Percentiles rank a stretch among this genome's conserved stretches.
Conservation (phyloP, 805 yeast species). For the Schwanniomyces vanrijiae region DNA sequence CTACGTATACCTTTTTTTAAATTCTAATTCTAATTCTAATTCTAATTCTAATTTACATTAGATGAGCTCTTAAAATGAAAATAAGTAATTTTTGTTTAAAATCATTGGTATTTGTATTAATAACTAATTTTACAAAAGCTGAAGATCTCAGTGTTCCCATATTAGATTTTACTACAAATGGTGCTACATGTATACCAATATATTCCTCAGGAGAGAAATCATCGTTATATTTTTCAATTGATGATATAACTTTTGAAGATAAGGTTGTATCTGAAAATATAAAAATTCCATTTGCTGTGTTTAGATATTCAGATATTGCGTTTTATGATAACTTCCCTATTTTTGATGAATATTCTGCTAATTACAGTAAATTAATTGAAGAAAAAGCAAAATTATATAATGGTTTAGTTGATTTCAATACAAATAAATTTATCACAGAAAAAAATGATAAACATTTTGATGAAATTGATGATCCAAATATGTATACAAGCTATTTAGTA, state of each 20-base stretch:
- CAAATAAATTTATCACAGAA: constrained; percentile 13
- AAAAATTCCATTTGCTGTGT: constrained; percentile 23
- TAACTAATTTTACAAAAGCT: neutral
- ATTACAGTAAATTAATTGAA: constrained; percentile 3
- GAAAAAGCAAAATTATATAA: constrained; percentile 8
- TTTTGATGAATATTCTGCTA: constrained; percentile 10
- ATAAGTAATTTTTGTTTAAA: no score
- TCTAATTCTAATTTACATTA: no score
- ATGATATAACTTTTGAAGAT: neutral
- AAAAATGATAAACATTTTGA: neutral
- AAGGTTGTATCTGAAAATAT: constrained; percentile 1
- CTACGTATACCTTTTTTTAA: no score
- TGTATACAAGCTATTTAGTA: neutral
- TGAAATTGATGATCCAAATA: neutral
- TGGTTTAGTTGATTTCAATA: constrained; percentile 11
- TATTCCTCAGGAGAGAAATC: neutral
- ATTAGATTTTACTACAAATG: neutral
- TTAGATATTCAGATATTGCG: constrained; percentile 21
- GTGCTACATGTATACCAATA: neutral
- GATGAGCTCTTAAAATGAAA: no score
- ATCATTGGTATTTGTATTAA: neutral
- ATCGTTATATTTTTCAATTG: neutral
- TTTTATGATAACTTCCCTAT: constrained; percentile 20
- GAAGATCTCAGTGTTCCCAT: neutral
- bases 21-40: no score